Base-by-base conservation (phyloP, 768 basidiomycete genomes). In the Paxillus rubicundulus region DNA sequence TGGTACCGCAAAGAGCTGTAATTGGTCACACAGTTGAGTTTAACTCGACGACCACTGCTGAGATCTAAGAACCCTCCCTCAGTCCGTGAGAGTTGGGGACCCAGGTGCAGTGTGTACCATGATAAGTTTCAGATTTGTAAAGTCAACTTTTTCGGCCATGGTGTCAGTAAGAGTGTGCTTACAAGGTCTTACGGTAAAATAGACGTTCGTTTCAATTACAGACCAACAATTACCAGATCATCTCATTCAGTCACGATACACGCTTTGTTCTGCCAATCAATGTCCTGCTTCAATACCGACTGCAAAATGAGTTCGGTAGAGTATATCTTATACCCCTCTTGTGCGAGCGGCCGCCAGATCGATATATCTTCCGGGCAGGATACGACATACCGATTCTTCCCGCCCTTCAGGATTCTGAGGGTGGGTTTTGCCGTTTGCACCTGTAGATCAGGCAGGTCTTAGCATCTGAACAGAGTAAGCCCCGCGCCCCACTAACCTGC, bases 291-390 rank as follows among this genome's bases (percentile, higher is more conserved):
- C 64, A 91, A 65, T 1, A 82, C 81, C 0, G 77, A 81, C 32
- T 73, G 81, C 53, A 92, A 67, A 13, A 93, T 65, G 24, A 92
- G 70, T 63, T 92, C 89, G 27, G 79, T 77, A 0, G 77, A 78
- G 67, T 89, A 92, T n/a, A 92, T 76, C 17, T 74, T 73, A 57
- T 77, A 71, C 0, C 80, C 74, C 13, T 71, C 72, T 17, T 79
- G 61, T 0, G 72, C 72, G 37, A 92, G 72, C 7, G 85, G 78
- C 21, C 80, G 70, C 89, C 90, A 92, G 14, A 86, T 78, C 2
- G 77, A 71, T 21, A 70, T 70, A 57, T 92, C 91, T 20, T 81
- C 82, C 24, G 69, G 67, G 53, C 82, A 83, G 0, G 89, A 89
- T 27, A 93, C 75, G 28, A 92, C 75, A 61, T 81, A 77, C 32